These are phyloP conservation scores for Hysterangium stoloniferum DNA, from an alignment of 768 basidiomycete species.

Conservation along the genomic window DNA sequence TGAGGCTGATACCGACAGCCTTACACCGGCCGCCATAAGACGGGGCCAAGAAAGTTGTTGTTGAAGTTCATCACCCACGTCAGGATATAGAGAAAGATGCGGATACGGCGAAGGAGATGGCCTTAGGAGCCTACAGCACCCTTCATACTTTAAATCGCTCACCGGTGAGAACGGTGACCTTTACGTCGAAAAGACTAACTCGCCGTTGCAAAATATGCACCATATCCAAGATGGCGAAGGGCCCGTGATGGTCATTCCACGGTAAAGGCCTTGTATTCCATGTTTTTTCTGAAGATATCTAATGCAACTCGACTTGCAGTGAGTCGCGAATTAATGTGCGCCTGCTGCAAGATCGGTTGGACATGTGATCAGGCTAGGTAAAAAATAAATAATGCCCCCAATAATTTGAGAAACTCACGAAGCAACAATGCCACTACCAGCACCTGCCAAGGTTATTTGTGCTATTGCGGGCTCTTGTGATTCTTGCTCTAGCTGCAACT, in stretches of 20 bases:
- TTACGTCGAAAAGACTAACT: slow-evolving; percentile 21
- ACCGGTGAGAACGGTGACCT: too few species aligned
- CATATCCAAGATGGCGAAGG: slow-evolving; percentile 74
- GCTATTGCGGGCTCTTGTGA: slow-evolving; percentile 50
- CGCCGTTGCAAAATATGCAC: slow-evolving; percentile 77
- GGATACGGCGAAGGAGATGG: slow-evolving; percentile 1
- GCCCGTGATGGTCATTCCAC: slow-evolving; percentile 70
- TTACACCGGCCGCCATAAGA: slow-evolving; percentile 68
- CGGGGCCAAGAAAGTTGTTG: slow-evolving; percentile 40
- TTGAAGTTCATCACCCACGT: slow-evolving; percentile 30
- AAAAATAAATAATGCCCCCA: neutral
- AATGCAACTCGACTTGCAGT: slow-evolving; percentile 47
- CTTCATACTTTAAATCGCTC: slow-evolving; percentile 63
- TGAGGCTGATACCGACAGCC: too few species aligned
- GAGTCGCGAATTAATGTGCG: slow-evolving; percentile 31
- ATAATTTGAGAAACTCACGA: slow-evolving; percentile 46
- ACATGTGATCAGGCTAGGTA: slow-evolving; percentile 58
- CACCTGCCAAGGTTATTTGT: slow-evolving; percentile 73
- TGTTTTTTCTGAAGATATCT: slow-evolving; percentile 44
- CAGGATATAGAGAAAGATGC: slow-evolving; percentile 14
- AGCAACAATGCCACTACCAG: slow-evolving; percentile 69
- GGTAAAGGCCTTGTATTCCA: slow-evolving; percentile 64
- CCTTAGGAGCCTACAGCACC: slow-evolving; percentile 45
- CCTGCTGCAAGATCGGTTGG: slow-evolving; percentile 79
- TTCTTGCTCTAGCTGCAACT: slow-evolving; percentile 45